Evolutionary conservation across 2,329 filamentous ascomycete species (phyloP).

Genomic region (Aspergillus aculeatus): DNA sequence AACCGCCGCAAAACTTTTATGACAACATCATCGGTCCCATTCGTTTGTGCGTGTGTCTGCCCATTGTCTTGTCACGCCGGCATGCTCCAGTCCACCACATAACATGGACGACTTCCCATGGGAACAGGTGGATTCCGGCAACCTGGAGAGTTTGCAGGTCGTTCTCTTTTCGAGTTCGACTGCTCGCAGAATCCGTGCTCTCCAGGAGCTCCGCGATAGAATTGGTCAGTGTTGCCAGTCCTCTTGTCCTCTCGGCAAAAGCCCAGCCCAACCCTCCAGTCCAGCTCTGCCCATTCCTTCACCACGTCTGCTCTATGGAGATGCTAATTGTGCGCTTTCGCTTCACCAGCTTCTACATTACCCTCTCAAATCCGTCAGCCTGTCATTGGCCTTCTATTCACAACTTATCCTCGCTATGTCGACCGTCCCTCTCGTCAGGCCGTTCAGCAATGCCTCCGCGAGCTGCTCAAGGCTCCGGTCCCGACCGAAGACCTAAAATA

Average conservation of each 20-base stretch:
- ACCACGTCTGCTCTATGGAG: background rate
- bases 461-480: slow-evolving; percentile 61
- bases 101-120: slow-evolving; percentile 47
- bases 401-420: slow-evolving; percentile 81
- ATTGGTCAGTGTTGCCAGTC: slow-evolving; percentile 33
- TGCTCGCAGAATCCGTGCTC: slow-evolving; percentile 39
- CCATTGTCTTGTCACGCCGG: slow-evolving; percentile 19
- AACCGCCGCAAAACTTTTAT: slow-evolving; percentile 41
- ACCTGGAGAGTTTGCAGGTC: slow-evolving; percentile 40
- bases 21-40: slow-evolving; percentile 35
- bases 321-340: slow-evolving; percentile 15
- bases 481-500: slow-evolving; percentile 51
- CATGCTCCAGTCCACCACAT: slow-evolving; percentile 31
- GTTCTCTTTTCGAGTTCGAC: slow-evolving; percentile 45
- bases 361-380: slow-evolving; percentile 32
- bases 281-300: slow-evolving; percentile 5
- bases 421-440: slow-evolving; percentile 82
- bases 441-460: slow-evolving; percentile 74
- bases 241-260: background rate
- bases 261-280: background rate
- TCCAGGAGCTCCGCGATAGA: slow-evolving; percentile 47
- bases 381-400: slow-evolving; percentile 74
- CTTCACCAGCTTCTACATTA: slow-evolving; percentile 33
- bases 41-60: slow-evolving; percentile 15
- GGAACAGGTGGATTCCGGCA: slow-evolving; percentile 45